Evolutionary conservation across 441 rosid genomes (phyloP), one percentile per base, ranked within the genome.

Genomic region (Melastoma candidum): DNA sequence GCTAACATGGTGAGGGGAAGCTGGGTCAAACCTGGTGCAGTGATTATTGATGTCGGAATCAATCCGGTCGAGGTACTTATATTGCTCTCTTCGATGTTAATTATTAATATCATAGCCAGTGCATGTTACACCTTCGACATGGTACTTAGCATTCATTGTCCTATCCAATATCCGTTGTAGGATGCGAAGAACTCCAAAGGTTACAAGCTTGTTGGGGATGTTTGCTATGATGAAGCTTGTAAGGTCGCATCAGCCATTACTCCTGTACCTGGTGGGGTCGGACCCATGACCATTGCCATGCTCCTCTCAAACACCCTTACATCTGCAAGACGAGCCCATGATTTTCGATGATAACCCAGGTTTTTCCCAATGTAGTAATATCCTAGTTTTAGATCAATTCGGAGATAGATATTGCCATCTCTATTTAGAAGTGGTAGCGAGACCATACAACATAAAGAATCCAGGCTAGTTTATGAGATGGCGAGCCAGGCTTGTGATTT

Each of bases 221-320:
- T 87, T 68, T 83, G 85, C 67, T 81, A 81, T 1, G 86, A 90
- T 48, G 92, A 90, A 61, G 97, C 84, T 46, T 58, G 83, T 65
- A 71, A 77, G 64, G 78, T 80, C 53, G 96, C 92, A 53, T 81
- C 87, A 26, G 92, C 89, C 10, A 56, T 87, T 49, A 90, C 97
- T 32, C 94, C 95, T 25, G 95, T 87, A 59, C 95, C 95, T 0
- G 92, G 95, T 4, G 95, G 95, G 59, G 95, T 90, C 48, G 97
- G 97, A 59, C 95, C 97, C 1, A 84, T 90, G 96, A 90, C 96
- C 7, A 84, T 84, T 64, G 96, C 90, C 11, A 83, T 90, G 95
- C 97, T 90, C 58, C 85, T 84, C 8, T 73, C 87, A 3, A 87
- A 90, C 63, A 87, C 95, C 12, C 78, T 90, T 48, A 57, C 52